Conservation (phyloP, 2,329 filamentous ascomycete genomes). For the Bipolaris oryzae region DNA sequence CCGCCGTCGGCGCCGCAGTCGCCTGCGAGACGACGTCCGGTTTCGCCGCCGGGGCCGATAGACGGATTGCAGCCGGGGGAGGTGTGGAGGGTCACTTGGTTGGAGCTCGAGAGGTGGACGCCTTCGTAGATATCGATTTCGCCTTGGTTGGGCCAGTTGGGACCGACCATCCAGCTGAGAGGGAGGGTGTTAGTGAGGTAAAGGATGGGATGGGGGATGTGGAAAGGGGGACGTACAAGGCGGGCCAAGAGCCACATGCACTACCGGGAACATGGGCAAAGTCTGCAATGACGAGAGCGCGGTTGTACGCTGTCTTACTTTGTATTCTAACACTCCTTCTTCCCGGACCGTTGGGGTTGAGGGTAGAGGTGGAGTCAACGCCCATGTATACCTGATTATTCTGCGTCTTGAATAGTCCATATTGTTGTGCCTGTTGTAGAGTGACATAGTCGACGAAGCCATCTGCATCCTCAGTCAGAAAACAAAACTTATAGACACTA, state of each 20-base stretch:
- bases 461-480: slow-evolving; percentile 22
- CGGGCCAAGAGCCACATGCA: slow-evolving; percentile 49
- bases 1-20: slow-evolving; percentile 48
- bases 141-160: slow-evolving; percentile 49
- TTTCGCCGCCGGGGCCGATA: slow-evolving; percentile 42
- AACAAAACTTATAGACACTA: background rate
- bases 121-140: slow-evolving; percentile 48
- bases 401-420: slow-evolving; percentile 41
- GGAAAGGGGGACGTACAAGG: slow-evolving; percentile 36
- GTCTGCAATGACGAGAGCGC: slow-evolving; percentile 48
- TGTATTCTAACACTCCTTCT: slow-evolving; percentile 47
- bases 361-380: slow-evolving; percentile 39
- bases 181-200: slow-evolving; percentile 6
- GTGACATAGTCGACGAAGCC: slow-evolving; percentile 49
- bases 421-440: slow-evolving; percentile 38
- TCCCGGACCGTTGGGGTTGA: slow-evolving; percentile 43
- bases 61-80: slow-evolving; percentile 42
- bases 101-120: slow-evolving; percentile 45
- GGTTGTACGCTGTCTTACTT: slow-evolving; percentile 46
- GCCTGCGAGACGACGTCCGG: slow-evolving; percentile 35
- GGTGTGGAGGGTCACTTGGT: slow-evolving; percentile 49
- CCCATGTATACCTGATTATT: slow-evolving; percentile 49
- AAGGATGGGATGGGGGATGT: background rate
- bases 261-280: slow-evolving; percentile 49
- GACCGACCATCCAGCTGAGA: slow-evolving; percentile 48